Base-by-base conservation (phyloP, 176 grass and related monocot species). In the Alopecurus myosuroides region DNA sequence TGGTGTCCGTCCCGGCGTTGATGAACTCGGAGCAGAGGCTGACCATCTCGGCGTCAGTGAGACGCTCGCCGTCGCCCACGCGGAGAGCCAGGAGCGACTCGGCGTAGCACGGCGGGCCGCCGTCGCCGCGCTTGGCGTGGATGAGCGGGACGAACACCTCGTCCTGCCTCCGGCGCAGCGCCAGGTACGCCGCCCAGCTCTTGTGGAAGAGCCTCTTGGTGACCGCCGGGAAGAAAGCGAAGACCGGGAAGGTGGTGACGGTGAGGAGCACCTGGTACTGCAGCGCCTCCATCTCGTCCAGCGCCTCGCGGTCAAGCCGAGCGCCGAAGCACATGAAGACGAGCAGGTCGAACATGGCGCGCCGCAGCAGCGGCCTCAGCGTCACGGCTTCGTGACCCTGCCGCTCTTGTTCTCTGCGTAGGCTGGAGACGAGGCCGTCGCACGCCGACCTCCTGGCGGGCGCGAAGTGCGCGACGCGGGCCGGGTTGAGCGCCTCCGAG, bases 291-390 rank as follows among this genome's bases (percentile, higher is more conserved):
- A 97, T 46, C 65, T 94, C 89, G 15, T 45, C 70, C 13, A 97
- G 51, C 41, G 23, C 46, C 7, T 76, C 71, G 48, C 57, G 36
- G 4, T 58, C 39, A 0, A 90, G 70, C 75, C 78, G 78, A 56
- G 64, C 89, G 15, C 94, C 89, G 53, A 97, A 84, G 87, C 91
- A 90, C 87, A 97, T 91, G 69, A 83, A 79, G 11, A 91, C 78
- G 12, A 92, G 78, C 20, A 92, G 81, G 82, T 85, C 85, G 85
- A 90, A 94, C 87, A 90, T 81, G 71, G 91, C 87, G 62, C 69
- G 82, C 4, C 80, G 81, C 39, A 95, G 70, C 23, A 19, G 28
- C 31, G 82, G 88, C 57, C 81, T 39, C 7, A 86, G 28, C 74
- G 84, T 76, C 10, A 29, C 34, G 19, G 7, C 18, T 5, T 23